These are phyloP conservation scores for Wakefieldia striispora DNA, from an alignment of 768 basidiomycete species.

Conservation along the genomic window DNA sequence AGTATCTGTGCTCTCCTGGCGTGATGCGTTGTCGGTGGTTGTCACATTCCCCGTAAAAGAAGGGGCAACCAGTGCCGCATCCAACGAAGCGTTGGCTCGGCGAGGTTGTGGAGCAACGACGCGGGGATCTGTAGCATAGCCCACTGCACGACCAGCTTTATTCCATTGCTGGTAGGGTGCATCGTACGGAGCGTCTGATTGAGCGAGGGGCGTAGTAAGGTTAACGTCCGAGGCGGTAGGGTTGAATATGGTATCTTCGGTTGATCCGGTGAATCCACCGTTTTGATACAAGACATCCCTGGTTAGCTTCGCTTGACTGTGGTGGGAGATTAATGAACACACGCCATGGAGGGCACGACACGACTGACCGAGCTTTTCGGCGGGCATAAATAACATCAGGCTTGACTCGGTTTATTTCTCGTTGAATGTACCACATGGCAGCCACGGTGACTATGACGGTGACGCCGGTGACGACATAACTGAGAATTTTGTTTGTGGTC, in stretches of 20 bases:
- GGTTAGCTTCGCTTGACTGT: constrained; percentile 54
- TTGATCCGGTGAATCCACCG: constrained; percentile 28
- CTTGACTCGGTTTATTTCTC: constrained; percentile 66
- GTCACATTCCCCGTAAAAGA: constrained; percentile 14
- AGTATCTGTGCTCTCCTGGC: constrained; percentile 31
- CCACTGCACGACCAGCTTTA: constrained; percentile 45
- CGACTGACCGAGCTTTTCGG: constrained; percentile 63
- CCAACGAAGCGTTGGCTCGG: constrained; percentile 17
- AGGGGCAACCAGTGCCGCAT: constrained; percentile 9
- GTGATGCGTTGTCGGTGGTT: constrained; percentile 2
- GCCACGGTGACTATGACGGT: constrained; percentile 69
- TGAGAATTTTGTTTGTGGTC: constrained; percentile 59
- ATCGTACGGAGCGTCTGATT: constrained; percentile 33
- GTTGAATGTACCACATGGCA: constrained; percentile 84
- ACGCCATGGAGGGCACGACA: not conserved
- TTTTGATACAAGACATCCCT: constrained; percentile 34
- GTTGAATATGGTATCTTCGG: constrained; percentile 35
- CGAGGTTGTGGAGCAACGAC: constrained; percentile 54
- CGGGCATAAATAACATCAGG: constrained; percentile 64
- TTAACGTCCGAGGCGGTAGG: constrained; percentile 41
- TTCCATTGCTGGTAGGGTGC: constrained; percentile 51
- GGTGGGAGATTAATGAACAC: constrained; percentile 4
- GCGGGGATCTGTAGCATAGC: constrained; percentile 43
- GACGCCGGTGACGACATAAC: constrained; percentile 62
- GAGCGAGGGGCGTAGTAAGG: constrained; percentile 28